These are phyloP conservation scores for Aspergillus bombycis DNA, from an alignment of 2,329 filamentous ascomycete species.

Conservation along the genomic window DNA sequence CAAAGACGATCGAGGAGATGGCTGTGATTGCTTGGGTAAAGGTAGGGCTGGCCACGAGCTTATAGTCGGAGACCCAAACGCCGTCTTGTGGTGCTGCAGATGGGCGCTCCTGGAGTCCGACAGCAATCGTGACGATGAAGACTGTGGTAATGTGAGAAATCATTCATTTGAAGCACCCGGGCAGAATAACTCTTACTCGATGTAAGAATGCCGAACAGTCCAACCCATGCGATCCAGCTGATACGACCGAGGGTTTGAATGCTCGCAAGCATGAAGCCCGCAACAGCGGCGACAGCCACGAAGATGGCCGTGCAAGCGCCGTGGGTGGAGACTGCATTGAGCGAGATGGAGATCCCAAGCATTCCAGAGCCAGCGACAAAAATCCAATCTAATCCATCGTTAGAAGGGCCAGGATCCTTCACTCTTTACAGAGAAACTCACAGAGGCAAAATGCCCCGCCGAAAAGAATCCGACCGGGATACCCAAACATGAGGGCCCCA, in stretches of 20 bases:
- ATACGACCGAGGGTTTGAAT: slow-evolving; percentile 41
- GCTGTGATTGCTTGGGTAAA: slow-evolving; percentile 35
- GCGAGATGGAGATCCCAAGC: slow-evolving; percentile 44
- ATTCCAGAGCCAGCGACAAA: slow-evolving; percentile 49
- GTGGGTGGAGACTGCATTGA: slow-evolving; percentile 47
- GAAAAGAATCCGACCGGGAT: slow-evolving; percentile 42
- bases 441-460: slow-evolving; percentile 31
- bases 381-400: slow-evolving; percentile 30
- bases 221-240: slow-evolving; percentile 40
- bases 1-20: slow-evolving; percentile 33
- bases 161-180: no score
- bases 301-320: slow-evolving; percentile 35
- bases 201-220: slow-evolving; percentile 24
- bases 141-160: slow-evolving; percentile 19
- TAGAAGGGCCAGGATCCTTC: no score
- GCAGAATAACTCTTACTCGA: slow-evolving; percentile 19
- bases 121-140: slow-evolving; percentile 29
- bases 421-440: neutral
- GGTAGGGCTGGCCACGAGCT: slow-evolving; percentile 25
- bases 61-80: slow-evolving; percentile 33
- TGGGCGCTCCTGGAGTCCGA: slow-evolving; percentile 40
- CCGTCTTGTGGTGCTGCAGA: slow-evolving; percentile 34
- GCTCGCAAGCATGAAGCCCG: slow-evolving; percentile 31
- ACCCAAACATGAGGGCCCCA: slow-evolving; percentile 57
- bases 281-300: slow-evolving; percentile 25